Percentiles rank a stretch among this genome's conserved stretches.
These are phyloP conservation scores for Dendrobium nobile DNA, from an alignment of 106 monocot genomes.

Conservation along the genomic window DNA sequence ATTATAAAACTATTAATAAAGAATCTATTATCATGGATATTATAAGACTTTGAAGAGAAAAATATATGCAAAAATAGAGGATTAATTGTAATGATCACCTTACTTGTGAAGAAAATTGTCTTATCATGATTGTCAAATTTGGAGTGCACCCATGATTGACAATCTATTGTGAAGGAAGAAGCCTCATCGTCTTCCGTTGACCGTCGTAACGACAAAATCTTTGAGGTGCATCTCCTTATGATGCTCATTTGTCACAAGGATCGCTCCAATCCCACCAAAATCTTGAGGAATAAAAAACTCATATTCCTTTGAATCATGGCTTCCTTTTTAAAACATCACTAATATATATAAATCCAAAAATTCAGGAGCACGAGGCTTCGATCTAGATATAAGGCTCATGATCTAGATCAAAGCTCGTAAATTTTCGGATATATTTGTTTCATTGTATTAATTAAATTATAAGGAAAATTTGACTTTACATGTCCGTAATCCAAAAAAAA, in stretches of 20 bases:
- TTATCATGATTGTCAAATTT: slow-evolving; percentile 30
- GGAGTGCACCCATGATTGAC: slow-evolving; percentile 57
- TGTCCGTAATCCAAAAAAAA: no score
- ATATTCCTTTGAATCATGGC: slow-evolving; percentile 9
- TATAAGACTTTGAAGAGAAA: not conserved
- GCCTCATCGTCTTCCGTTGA: not conserved
- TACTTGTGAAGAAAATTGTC: slow-evolving; percentile 51
- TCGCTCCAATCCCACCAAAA: slow-evolving; percentile 52
- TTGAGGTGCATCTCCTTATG: slow-evolving; percentile 50
- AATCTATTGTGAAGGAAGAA: slow-evolving; percentile 14
- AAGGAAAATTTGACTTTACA: no score
- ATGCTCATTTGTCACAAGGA: slow-evolving; percentile 53
- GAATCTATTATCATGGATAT: no score
- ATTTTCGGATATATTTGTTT: no score
- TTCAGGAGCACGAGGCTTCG: no score
- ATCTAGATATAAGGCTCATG: no score
- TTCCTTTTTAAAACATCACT: not conserved
- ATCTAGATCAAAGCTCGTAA: no score
- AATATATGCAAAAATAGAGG: not conserved
- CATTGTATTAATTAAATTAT: no score
- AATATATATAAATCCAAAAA: no score
- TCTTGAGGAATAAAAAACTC: slow-evolving; percentile 22
- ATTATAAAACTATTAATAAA: no score
- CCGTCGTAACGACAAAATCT: slow-evolving; percentile 27
- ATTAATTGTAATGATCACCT: slow-evolving; percentile 24